A percentile compares a stretch with the other conserved stretches of the same genome.
phyloP scores from a whole-genome alignment of 345 rosid genomes.

The Litchi chinensis region DNA sequence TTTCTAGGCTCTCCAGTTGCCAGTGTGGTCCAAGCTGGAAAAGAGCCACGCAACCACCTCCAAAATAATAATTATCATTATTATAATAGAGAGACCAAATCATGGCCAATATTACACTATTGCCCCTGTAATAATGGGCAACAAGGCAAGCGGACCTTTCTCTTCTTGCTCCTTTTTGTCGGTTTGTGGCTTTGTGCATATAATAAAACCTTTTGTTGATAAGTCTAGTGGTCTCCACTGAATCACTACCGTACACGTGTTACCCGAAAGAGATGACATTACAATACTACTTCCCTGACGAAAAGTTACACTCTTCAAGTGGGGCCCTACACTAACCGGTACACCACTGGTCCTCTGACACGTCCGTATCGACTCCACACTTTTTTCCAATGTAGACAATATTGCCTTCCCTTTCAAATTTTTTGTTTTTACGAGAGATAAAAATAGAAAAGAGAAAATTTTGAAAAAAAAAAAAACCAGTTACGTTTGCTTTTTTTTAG shows the following conservation, averaged over 20 bases:
- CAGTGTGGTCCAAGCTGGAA: constrained; percentile 10
- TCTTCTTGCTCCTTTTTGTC: neutral
- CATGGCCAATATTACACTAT: neutral
- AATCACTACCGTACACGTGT: constrained; percentile 16
- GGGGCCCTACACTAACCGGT: neutral
- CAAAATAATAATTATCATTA: neutral
- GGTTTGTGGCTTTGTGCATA: neutral
- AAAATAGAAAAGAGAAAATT: neutral
- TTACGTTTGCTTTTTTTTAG: no score
- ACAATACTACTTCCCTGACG: neutral
- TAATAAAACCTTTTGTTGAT: neutral
- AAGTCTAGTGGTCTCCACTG: neutral
- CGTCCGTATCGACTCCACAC: neutral
- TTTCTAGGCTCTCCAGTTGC: neutral
- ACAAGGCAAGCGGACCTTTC: neutral
- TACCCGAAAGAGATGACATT: neutral
- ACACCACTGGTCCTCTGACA: neutral
- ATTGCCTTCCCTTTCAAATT: no score
- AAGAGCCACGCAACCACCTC: constrained; percentile 2
- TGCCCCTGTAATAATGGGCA: neutral
- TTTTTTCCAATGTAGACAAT: no score
- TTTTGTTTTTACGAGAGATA: neutral
- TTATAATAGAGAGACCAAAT: neutral
- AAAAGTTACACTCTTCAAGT: neutral
- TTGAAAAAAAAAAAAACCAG: neutral